Percentiles rank a stretch among this genome's conserved stretches.
phyloP scores from a whole-genome alignment of 306 rosid species.

The Corylus avellana region DNA sequence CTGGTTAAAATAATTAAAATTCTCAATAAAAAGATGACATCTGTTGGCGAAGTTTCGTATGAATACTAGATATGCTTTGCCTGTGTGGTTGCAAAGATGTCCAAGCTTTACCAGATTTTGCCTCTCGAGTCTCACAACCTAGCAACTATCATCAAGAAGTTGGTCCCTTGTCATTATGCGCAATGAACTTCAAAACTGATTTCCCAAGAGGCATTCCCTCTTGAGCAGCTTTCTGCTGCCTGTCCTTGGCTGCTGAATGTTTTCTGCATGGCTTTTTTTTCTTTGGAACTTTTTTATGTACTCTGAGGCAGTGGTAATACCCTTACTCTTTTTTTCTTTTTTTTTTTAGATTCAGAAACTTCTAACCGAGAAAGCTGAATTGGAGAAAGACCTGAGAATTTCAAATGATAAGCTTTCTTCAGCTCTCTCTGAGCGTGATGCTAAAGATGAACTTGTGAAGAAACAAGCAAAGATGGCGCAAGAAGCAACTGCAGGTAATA shows the following conservation, averaged over 20 bases:
- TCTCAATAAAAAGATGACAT: not conserved
- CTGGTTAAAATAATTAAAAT: conserved; percentile 13
- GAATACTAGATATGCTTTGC: not conserved
- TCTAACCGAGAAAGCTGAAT: conserved; percentile 65
- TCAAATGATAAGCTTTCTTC: conserved; percentile 58
- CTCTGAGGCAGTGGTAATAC: conserved; percentile 6
- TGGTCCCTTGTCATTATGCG: not conserved
- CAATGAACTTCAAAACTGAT: not conserved
- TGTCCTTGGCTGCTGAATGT: conserved; percentile 1
- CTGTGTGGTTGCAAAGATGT: not conserved
- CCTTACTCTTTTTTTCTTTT: conserved; percentile 1
- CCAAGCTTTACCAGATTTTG: not conserved
- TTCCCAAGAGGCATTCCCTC: not conserved
- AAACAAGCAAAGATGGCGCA: conserved; percentile 69
- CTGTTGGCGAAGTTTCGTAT: not conserved
- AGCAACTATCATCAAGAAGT: conserved; percentile 1
- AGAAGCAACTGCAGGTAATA: conserved; percentile 71
- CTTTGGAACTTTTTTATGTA: not conserved
- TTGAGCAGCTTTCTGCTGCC: conserved; percentile 1
- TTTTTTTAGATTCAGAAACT: conserved; percentile 50
- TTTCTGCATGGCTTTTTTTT: not conserved
- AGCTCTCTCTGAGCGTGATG: conserved; percentile 57
- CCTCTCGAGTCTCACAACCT: conserved; percentile 1
- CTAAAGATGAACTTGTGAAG: conserved; percentile 76
- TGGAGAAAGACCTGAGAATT: conserved; percentile 65